phyloP scores from a whole-genome alignment of 371 early-diverging fungal genomes.

The Apophysomyces variabilis region DNA sequence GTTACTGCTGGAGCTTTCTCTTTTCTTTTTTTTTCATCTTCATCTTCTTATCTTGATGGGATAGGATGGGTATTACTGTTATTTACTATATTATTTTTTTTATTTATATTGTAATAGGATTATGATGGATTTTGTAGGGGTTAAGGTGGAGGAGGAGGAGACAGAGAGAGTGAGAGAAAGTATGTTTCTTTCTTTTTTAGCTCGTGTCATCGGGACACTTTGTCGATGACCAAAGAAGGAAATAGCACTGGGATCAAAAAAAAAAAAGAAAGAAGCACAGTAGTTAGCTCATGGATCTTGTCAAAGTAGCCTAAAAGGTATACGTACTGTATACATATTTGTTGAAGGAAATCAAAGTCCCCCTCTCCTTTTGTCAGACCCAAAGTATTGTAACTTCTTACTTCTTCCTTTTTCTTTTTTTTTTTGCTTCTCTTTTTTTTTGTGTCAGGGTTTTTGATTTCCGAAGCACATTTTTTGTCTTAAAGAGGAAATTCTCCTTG shows the following conservation, averaged over 20 bases:
- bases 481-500: background rate
- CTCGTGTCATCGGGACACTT: background rate
- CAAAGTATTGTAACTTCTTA: background rate
- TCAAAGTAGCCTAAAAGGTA: background rate
- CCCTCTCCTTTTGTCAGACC: background rate
- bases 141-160: too few relatives aligned
- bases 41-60: too few relatives aligned
- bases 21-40: too few relatives aligned
- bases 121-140: too few relatives aligned
- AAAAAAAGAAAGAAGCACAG: background rate
- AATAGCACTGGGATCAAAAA: background rate
- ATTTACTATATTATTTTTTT: too few relatives aligned
- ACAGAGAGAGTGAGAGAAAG: too few relatives aligned
- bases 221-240: background rate
- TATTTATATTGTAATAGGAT: too few relatives aligned
- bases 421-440: background rate
- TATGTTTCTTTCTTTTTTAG: too few relatives aligned
- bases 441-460: constrained; percentile 6
- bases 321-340: background rate
- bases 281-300: background rate
- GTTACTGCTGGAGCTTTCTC: background rate
- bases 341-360: background rate
- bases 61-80: too few relatives aligned
- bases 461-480: constrained; percentile 8
- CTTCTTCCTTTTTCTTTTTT: too few relatives aligned